Evolutionary conservation across 169 alveolate genomes (phyloP), one percentile per base, ranked within the genome.

Genomic region (Pseudocohnilembus persalinus): DNA sequence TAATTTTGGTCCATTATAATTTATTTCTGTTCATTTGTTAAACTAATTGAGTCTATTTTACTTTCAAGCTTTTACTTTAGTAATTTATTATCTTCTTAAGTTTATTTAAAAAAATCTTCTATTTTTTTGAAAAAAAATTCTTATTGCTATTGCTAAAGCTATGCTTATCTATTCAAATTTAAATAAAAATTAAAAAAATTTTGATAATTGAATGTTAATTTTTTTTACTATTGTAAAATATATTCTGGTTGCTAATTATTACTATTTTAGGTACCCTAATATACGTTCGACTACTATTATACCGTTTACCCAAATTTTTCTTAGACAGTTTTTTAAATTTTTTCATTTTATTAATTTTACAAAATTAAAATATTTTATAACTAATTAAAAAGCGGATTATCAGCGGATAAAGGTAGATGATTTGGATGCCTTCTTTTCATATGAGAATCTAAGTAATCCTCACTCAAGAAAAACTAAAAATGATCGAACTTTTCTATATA

Each of bases 341-440:
- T 31, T 79, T 79, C 84, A 1, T 79, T 0, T 29, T 79, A 79
- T 63, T 49, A 30, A 4, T 79, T 29, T 28, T 79, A 63, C 27
- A 76, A 74, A 27, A 79, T 49, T 0, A 79, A 35, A 35, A 79
- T 49, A 29, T 79, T 79, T 63, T 79, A 63, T 35, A 79, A 29
- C 20, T 49, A 33, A 0, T 63, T 75, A 63, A 49, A 79, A 49
- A 49, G 32, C 0, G 84, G 84, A 15, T 79, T 74, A 30, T 79
- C 64, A 29, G 76, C 76, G 29, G 35, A 49, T 33, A 79, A 34
- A 16, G 84, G 84, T n/a, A 79, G 49, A 35, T 34, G 63, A 34
- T 79, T 30, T 4, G 76, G 75, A 29, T 79, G 84, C n/a, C 84
- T 79, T 63, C 84, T 79, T 79, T 79, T 79, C 65, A 79, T 79